Evolutionary conservation across 305 asterid genomes (phyloP), one percentile per base, ranked within the genome.

Genomic region (Coffea humblotiana): DNA sequence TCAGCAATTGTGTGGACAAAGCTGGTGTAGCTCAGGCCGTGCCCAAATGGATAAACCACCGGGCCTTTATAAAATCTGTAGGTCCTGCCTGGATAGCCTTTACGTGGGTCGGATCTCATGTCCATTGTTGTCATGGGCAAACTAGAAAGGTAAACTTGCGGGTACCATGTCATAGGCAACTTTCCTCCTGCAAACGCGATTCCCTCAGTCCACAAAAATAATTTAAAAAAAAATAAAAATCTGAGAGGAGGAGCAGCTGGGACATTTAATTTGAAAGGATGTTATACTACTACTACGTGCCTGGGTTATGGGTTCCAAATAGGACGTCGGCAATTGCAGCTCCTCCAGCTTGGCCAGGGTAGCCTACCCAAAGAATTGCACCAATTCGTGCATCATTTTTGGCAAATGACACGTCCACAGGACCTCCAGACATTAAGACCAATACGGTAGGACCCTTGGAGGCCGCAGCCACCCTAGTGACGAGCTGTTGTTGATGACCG

Each of bases 121-220:
- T 83, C 92, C 98, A 94, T 93, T 32, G 87, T 58, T 58, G 97
- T 91, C 98, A 94, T 94, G 10, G 97, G 92, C 65, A 94, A 64
- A 80, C 88, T 88, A 75, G 85, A 76, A 4, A 91, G 90, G 89
- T 91, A 94, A 27, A 87, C 90, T 76, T 94, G 97, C 14, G 96
- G 97, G 80, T 94, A 94, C 98, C 98, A 94, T 71, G 98, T 92
- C 93, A 92, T 89, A 1, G 98, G 98, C 67, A 94, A 91, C 90
- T 90, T 92, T 49, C 98, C 98, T 82, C 95, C 96, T 91, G 63
- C 16, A 71, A 51, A 58, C 8, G 35, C 8, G 11, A 0, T 27
- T 14, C 61, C 23, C 64, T 21, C 25, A 2, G 27, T 6, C 11
- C n/a, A 21, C 19, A 54, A 15, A 54, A 32, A 32, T 32, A 32